Evolutionary conservation across 805 yeast species (phyloP), one percentile per base, ranked within the genome.

Genomic region (Wickerhamomyces subpelliculosus): DNA sequence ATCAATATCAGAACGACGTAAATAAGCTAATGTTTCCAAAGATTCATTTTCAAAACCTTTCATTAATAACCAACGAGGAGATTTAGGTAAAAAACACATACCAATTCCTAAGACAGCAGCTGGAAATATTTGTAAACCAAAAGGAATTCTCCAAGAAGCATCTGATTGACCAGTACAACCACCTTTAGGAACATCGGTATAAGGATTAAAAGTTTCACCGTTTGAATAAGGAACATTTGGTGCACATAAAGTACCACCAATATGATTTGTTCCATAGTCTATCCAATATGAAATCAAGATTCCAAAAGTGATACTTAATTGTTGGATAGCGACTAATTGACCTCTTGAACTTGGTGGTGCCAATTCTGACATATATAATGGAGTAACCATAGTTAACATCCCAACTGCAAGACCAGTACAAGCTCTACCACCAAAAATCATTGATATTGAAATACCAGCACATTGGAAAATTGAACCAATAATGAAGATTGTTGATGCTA

Each of bases 351-450:
- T 49, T 6, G 70, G 59, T 4, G 71, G 72, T 2, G 69, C 52
- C 21, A 62, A 58, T 40, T 69, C 73, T 4, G 68, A 57, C 19
- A 68, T 60, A 40, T 66, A 69, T 25, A 68, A 58, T 4, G 75
- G 75, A 2, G 72, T 72, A 41, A 70, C 48, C 49, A 66, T 64
- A 2, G 76, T 63, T 29, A 73, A 58, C 4, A 68, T 67, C 8
- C 79, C 79, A 28, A 71, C 70, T 16, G 73, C 75, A 10, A 73
- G 37, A 5, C 78, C 80, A 20, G 73, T 61, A 35, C 73, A 49
- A 31, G 68, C 67, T 39, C 79, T 58, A 8, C 79, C 79, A 3
- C 71, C 70, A 43, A 70, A 68, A 38, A 71, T 56, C 11, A 65
- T 67, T 23, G 58, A 55, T 3, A 31, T 13, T 4, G 47, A 28